Conservation (phyloP, 225 moss, liverwort and hornwort genomes). For the Thuidium tamariscinum region DNA sequence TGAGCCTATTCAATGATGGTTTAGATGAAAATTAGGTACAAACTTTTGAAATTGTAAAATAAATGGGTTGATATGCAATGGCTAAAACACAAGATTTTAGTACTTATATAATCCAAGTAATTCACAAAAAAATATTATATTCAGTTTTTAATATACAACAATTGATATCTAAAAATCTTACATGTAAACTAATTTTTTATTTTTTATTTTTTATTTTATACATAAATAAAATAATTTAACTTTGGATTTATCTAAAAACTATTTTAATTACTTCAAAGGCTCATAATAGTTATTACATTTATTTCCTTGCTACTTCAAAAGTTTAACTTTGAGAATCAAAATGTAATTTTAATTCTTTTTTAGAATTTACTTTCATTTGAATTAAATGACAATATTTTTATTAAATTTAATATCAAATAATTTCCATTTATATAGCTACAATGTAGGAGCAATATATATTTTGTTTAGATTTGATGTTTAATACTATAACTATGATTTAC, state of each 20-base stretch:
- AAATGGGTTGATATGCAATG: not conserved
- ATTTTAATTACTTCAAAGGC: not conserved
- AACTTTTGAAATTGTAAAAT: not conserved
- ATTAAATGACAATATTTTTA: not conserved
- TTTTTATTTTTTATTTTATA: not conserved
- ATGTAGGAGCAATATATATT: not conserved
- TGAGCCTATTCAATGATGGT: not conserved
- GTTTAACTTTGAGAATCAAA: not conserved
- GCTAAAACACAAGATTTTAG: not conserved
- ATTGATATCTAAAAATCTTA: too few relatives aligned
- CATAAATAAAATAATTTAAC: too few relatives aligned
- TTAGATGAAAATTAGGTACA: too few relatives aligned
- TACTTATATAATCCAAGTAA: not conserved
- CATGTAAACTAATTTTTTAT: fast-evolving
- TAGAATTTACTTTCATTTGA: too few relatives aligned
- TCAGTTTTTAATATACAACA: not conserved
- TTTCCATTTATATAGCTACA: too few relatives aligned
- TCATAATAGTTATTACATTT: not conserved
- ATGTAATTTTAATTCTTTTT: not conserved
- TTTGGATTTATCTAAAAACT: fast-evolving
- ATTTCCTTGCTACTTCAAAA: not conserved
- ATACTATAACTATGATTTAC: too few relatives aligned
- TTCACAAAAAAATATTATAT: not conserved
- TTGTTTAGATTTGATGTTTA: not conserved
- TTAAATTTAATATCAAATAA: too few relatives aligned